phyloP scores from a whole-genome alignment of 139 green algal species.

The Zygnema cylindricum region DNA sequence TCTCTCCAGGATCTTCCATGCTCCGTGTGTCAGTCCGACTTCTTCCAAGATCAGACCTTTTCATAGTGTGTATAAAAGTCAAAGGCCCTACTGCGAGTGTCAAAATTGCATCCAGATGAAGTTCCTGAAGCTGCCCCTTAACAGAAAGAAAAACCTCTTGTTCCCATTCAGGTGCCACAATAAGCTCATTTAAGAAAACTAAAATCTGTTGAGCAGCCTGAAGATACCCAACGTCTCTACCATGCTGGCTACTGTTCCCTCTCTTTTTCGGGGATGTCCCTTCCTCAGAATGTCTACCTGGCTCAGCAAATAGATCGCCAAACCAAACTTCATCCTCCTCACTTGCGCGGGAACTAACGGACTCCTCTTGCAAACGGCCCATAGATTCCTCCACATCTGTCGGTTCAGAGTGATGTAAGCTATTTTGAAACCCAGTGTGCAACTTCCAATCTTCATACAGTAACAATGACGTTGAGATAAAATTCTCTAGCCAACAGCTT shows the following conservation, averaged over 20 bases:
- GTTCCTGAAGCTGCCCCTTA: not conserved
- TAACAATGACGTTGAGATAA: not conserved
- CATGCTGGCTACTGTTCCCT: not conserved
- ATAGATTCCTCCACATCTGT: not conserved
- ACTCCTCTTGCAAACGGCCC: not conserved
- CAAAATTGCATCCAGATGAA: not conserved
- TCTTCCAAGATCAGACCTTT: not conserved
- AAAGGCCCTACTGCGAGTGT: not conserved
- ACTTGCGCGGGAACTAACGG: not conserved
- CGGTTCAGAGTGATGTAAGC: not conserved
- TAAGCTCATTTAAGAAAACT: not conserved
- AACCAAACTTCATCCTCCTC: slow-evolving; percentile 30
- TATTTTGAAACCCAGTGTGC: not conserved
- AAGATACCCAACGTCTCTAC: not conserved
- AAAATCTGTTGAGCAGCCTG: not conserved
- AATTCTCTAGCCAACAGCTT: slow-evolving; percentile 16
- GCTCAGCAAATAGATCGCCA: slow-evolving; percentile 32
- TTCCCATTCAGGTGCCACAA: not conserved
- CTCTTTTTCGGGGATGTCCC: not conserved
- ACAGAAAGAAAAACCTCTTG: not conserved
- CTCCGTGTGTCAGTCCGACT: not conserved
- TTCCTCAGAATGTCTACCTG: not conserved
- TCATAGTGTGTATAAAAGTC: not conserved
- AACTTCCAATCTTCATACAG: not conserved
- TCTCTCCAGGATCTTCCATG: not conserved